phyloP scores from a whole-genome alignment of 208 protist species.

The Zelonia costaricensis region DNA sequence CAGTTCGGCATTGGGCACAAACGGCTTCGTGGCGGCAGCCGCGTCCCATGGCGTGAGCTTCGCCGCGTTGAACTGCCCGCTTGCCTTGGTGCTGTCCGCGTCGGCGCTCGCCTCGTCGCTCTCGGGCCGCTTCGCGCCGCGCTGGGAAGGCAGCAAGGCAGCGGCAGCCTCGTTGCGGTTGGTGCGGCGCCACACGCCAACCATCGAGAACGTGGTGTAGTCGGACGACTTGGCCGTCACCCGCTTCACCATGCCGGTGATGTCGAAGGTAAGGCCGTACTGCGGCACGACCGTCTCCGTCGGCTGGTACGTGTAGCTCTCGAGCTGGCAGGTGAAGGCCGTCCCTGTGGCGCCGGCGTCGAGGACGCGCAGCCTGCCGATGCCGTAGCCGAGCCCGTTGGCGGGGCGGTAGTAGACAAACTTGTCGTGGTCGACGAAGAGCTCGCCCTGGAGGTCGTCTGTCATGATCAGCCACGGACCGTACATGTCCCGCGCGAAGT shows the following conservation, averaged over 20 bases:
- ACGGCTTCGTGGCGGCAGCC: conserved; percentile 18
- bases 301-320: conserved; percentile 77
- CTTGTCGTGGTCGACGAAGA: conserved; percentile 85
- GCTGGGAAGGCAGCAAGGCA: conserved; percentile 20
- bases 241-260: conserved; percentile 72
- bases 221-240: conserved; percentile 53
- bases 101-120: neutral
- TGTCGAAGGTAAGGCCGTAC: conserved; percentile 36
- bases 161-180: conserved; percentile 33
- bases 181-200: conserved; percentile 61
- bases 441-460: conserved; percentile 82
- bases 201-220: conserved; percentile 79
- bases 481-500: conserved; percentile 71
- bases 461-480: conserved; percentile 90
- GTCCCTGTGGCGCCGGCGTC: conserved; percentile 45
- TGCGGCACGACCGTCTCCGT: conserved; percentile 48
- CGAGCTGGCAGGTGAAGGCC: conserved; percentile 67
- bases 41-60: conserved; percentile 78
- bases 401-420: conserved; percentile 87
- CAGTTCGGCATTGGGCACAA: conserved; percentile 55
- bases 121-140: neutral
- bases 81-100: neutral
- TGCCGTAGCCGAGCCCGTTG: conserved; percentile 85
- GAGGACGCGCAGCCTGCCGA: conserved; percentile 63
- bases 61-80: conserved; percentile 80